Percentiles rank a stretch among this genome's conserved stretches.
Evolutionary conservation across 148 eudicot species (phyloP).

Genomic region (Amaranthus hypochondriacus): DNA sequence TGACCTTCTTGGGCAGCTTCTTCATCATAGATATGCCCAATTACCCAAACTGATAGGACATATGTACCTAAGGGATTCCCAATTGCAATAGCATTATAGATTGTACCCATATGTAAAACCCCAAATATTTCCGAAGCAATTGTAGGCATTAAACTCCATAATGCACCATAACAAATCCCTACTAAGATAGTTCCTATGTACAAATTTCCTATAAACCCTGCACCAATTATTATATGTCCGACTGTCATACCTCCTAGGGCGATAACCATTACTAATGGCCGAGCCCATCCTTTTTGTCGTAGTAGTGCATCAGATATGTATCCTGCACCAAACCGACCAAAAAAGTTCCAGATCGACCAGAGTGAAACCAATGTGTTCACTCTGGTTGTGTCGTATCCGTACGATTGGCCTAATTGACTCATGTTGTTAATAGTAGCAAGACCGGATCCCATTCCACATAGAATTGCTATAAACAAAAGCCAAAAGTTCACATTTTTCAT

Average conservation of each 20-base stretch:
- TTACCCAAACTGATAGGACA: slow-evolving; percentile 62
- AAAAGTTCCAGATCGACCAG: slow-evolving; percentile 95
- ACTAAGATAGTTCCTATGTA: slow-evolving; percentile 71
- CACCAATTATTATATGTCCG: slow-evolving; percentile 69
- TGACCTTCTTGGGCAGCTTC: slow-evolving; percentile 39
- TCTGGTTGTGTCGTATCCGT: slow-evolving; percentile 44
- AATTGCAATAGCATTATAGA: slow-evolving; percentile 73
- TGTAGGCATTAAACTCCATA: slow-evolving; percentile 87
- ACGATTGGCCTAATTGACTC: slow-evolving; percentile 84
- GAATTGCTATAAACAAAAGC: slow-evolving; percentile 70
- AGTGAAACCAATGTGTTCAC: slow-evolving; percentile 67
- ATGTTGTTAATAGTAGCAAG: slow-evolving; percentile 86
- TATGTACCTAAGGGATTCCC: slow-evolving; percentile 87
- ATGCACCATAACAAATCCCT: slow-evolving; percentile 84
- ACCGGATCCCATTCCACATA: slow-evolving; percentile 94
- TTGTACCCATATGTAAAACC: slow-evolving; percentile 77
- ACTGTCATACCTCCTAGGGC: slow-evolving; percentile 59
- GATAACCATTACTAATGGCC: slow-evolving; percentile 60
- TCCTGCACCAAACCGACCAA: slow-evolving; percentile 89
- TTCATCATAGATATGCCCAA: slow-evolving; percentile 67
- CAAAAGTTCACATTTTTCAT: slow-evolving; percentile 62
- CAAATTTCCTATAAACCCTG: slow-evolving; percentile 67
- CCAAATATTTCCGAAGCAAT: slow-evolving; percentile 82
- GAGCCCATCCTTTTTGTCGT: slow-evolving; percentile 54
- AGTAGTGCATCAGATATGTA: slow-evolving; percentile 65